Conservation (phyloP, 1,139 yeast species). For the Hyphopichia burtonii region DNA sequence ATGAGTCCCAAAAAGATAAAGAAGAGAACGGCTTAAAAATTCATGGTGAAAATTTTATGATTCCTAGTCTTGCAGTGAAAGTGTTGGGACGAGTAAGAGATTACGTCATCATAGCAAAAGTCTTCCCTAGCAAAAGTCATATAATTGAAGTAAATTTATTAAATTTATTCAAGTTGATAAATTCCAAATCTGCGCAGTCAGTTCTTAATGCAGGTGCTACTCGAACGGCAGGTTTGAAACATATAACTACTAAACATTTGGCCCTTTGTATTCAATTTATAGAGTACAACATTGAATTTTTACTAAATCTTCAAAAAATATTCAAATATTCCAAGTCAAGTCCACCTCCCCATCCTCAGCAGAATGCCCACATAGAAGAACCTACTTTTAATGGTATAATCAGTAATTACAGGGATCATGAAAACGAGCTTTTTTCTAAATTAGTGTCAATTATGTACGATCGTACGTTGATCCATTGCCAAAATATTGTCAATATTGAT, state of each 20-base stretch:
- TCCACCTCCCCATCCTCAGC: conserved; percentile 6
- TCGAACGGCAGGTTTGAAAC: conserved; percentile 69
- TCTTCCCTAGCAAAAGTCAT: conserved; percentile 43
- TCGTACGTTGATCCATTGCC: conserved; percentile 52
- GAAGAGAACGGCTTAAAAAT: conserved; percentile 30
- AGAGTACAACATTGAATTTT: conserved; percentile 36
- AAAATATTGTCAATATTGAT: conserved; percentile 44
- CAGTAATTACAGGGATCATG: conserved; percentile 54
- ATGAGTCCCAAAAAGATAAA: not conserved
- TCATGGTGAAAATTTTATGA: conserved; percentile 36
- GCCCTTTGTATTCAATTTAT: conserved; percentile 65
- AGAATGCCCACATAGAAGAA: conserved; percentile 27
- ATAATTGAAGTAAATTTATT: conserved; percentile 42
- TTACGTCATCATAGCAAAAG: conserved; percentile 48
- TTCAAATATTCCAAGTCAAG: conserved; percentile 11
- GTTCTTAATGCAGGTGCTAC: conserved; percentile 80
- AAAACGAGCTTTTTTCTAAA: conserved; percentile 63
- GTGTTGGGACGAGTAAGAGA: conserved; percentile 42
- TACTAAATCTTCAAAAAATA: conserved; percentile 17
- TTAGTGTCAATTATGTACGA: conserved; percentile 71
- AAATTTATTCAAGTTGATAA: conserved; percentile 53
- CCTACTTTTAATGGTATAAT: conserved; percentile 32
- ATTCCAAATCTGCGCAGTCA: conserved; percentile 58
- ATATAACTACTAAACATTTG: conserved; percentile 72
- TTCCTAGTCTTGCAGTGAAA: conserved; percentile 40